Evolutionary conservation across 148 eudicot species (phyloP).

Genomic region (Selenicereus undatus): DNA sequence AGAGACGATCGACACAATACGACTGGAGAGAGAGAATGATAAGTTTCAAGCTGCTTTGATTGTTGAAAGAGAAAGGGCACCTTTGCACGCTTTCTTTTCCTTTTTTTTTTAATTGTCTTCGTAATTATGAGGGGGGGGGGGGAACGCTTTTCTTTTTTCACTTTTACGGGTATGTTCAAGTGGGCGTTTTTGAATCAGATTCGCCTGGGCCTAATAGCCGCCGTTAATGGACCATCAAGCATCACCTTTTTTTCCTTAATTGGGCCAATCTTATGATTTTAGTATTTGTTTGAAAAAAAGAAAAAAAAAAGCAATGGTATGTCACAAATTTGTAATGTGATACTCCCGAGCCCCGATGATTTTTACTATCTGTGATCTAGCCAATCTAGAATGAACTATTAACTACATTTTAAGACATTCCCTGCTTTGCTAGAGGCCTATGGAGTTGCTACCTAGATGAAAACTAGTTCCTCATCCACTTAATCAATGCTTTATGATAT

Average conservation of each 20-base stretch:
- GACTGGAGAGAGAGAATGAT: neutral
- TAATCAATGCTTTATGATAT: no score
- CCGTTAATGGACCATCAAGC: neutral
- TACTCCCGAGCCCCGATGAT: no score
- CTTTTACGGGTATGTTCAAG: neutral
- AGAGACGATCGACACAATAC: neutral
- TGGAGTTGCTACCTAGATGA: no score
- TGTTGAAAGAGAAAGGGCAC: neutral
- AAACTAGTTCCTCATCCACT: no score
- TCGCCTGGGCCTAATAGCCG: conserved; percentile 1
- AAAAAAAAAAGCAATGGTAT: no score
- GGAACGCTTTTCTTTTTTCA: neutral
- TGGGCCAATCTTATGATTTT: no score
- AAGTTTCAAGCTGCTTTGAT: neutral
- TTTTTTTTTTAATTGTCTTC: neutral
- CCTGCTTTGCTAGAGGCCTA: no score
- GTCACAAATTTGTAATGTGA: no score
- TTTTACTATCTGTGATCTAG: no score
- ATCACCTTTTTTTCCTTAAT: neutral
- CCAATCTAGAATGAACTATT: no score
- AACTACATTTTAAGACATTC: no score
- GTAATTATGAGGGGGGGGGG: neutral
- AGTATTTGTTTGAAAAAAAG: neutral
- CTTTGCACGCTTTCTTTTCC: neutral
- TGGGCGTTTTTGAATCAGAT: conserved; percentile 8